Percentiles rank a stretch among this genome's conserved stretches.
Evolutionary conservation across 257 asterid genomes (phyloP).

Genomic region (Coffea canephora): DNA sequence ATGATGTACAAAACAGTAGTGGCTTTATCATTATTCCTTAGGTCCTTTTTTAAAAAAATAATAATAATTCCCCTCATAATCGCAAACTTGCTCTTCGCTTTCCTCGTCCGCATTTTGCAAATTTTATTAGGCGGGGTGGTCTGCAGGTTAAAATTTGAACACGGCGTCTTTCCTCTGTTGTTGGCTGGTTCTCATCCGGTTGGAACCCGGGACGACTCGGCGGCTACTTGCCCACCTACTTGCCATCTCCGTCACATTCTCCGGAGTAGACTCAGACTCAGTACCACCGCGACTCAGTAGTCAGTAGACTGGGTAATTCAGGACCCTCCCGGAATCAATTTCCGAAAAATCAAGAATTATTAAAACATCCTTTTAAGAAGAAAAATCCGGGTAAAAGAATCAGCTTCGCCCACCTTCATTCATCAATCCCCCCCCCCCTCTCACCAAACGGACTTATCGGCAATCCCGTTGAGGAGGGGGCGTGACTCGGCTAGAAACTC

Average conservation of each 20-base stretch:
- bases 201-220: slow-evolving; percentile 37
- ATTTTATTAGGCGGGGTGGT: slow-evolving; percentile 1
- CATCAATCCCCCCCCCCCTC: background rate
- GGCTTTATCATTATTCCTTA: slow-evolving; percentile 1
- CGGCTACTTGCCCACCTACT: slow-evolving; percentile 26
- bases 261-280: slow-evolving; percentile 12
- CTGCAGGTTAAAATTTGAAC: background rate
- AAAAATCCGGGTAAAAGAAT: slow-evolving; percentile 2
- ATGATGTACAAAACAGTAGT: slow-evolving; percentile 16
- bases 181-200: slow-evolving; percentile 12
- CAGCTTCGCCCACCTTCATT: background rate
- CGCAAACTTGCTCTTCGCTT: background rate
- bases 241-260: slow-evolving; percentile 35
- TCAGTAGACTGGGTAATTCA: background rate
- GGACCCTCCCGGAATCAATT: background rate
- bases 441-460: slow-evolving; percentile 22
- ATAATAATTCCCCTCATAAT: background rate
- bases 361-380: background rate
- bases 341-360: background rate
- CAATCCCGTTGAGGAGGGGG: slow-evolving; percentile 31
- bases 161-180: background rate
- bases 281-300: background rate
- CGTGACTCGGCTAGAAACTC: slow-evolving; percentile 32
- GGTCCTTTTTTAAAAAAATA: slow-evolving; percentile 7
- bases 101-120: slow-evolving; percentile 2